Evolutionary conservation across 176 grass and related monocot genomes (phyloP).

Genomic region (Phyllostachys edulis): DNA sequence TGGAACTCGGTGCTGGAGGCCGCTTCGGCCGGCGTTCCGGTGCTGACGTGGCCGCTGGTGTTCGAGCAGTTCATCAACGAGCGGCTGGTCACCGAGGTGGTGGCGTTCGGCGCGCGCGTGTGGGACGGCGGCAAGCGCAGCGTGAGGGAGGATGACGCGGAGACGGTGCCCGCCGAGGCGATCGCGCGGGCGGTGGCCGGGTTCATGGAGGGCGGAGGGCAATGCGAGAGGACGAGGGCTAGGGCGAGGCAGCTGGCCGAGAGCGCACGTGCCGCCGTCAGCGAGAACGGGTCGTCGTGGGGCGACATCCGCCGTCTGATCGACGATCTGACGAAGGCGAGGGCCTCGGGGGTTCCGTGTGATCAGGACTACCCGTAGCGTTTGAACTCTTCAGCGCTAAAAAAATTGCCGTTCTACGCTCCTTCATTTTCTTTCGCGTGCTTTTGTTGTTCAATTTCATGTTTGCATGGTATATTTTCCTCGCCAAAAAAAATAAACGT

Average conservation of each 20-base stretch:
- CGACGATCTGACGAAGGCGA: conserved; percentile 50
- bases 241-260: conserved; percentile 39
- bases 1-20: conserved; percentile 75
- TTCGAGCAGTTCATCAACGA: conserved; percentile 98
- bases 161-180: conserved; percentile 49
- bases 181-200: conserved; percentile 39
- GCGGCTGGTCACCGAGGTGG: conserved; percentile 59
- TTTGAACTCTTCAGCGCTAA: neutral
- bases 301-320: conserved; percentile 54
- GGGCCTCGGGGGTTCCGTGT: neutral
- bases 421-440: neutral
- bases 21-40: conserved; percentile 50
- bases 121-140: conserved; percentile 59
- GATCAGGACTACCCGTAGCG: neutral
- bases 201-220: conserved; percentile 51
- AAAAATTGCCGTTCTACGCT: no score
- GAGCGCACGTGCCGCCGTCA: conserved; percentile 41
- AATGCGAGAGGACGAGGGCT: conserved; percentile 17
- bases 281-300: conserved; percentile 48
- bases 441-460: neutral
- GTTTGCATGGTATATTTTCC: neutral
- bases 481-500: no score
- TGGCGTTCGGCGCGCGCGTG: conserved; percentile 42
- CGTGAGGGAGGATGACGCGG: conserved; percentile 15
- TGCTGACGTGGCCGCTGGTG: conserved; percentile 89